A percentile compares a stretch with the other conserved stretches of the same genome.
Conservation (phyloP, 2,329 filamentous ascomycete species). For the Lasiodiplodia gonubiensis region DNA sequence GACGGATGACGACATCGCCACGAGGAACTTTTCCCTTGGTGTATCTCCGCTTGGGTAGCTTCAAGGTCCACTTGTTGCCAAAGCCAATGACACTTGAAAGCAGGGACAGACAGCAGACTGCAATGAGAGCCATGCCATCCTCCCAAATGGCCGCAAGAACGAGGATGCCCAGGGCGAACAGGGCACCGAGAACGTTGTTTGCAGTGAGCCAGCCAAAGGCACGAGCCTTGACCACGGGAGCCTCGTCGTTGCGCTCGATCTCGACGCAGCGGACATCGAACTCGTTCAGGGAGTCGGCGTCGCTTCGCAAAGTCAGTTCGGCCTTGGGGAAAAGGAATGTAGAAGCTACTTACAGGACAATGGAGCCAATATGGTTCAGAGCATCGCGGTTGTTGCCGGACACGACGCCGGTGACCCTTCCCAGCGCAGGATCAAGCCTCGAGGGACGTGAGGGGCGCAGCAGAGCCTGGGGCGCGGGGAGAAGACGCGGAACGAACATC, state of each 20-base stretch:
- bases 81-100: constrained; percentile 57
- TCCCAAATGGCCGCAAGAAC: constrained; percentile 51
- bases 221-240: constrained; percentile 49
- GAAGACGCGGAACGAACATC: constrained; percentile 56
- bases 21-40: constrained; percentile 42
- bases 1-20: constrained; percentile 57
- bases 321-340: neutral
- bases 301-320: constrained; percentile 34
- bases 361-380: constrained; percentile 57
- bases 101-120: constrained; percentile 54
- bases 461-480: constrained; percentile 58
- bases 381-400: constrained; percentile 55
- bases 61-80: constrained; percentile 57
- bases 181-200: constrained; percentile 53
- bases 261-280: constrained; percentile 50
- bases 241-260: constrained; percentile 42
- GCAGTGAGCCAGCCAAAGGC: constrained; percentile 53
- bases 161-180: constrained; percentile 51
- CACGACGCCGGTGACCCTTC: constrained; percentile 52
- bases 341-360: constrained; percentile 48
- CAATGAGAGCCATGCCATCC: constrained; percentile 59
- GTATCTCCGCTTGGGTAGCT: constrained; percentile 47
- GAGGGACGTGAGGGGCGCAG: constrained; percentile 53
- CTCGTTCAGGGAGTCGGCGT: constrained; percentile 43
- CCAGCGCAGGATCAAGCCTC: constrained; percentile 48